Conservation (phyloP, 208 protist genomes). For the Crithidia acanthocephali region DNA sequence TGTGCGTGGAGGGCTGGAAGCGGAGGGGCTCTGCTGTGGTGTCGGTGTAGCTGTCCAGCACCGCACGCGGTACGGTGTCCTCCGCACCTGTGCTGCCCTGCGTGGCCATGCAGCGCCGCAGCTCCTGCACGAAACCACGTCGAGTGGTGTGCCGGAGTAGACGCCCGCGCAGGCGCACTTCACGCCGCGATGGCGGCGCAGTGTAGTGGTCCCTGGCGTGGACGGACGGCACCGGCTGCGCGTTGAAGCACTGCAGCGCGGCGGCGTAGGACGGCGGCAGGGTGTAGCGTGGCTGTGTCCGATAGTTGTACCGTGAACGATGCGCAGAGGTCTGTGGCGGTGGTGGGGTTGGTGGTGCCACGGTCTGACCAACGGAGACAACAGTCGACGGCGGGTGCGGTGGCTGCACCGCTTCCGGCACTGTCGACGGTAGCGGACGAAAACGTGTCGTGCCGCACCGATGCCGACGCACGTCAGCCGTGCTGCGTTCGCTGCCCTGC, state of each 20-base stretch:
- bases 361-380: neutral
- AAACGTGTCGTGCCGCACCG: neutral
- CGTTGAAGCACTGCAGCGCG: neutral
- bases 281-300: constrained; percentile 32
- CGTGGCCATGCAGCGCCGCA: neutral
- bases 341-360: neutral
- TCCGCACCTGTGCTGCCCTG: neutral
- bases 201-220: constrained; percentile 1
- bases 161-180: neutral
- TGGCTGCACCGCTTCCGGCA: neutral
- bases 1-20: constrained; percentile 18
- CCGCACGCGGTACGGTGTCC: constrained; percentile 13
- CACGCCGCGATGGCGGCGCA: constrained; percentile 6
- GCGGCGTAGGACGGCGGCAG: constrained; percentile 28
- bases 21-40: neutral
- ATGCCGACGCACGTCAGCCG: no score
- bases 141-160: neutral
- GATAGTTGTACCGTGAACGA: constrained; percentile 6
- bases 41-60: constrained; percentile 18
- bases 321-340: neutral
- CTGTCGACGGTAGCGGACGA: neutral
- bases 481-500: neutral
- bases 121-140: constrained; percentile 17
- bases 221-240: constrained; percentile 13
- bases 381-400: neutral